A percentile compares a stretch with the other conserved stretches of the same genome.
Evolutionary conservation across 2,329 filamentous ascomycete species (phyloP).

Genomic region (Penicillium sp.): DNA sequence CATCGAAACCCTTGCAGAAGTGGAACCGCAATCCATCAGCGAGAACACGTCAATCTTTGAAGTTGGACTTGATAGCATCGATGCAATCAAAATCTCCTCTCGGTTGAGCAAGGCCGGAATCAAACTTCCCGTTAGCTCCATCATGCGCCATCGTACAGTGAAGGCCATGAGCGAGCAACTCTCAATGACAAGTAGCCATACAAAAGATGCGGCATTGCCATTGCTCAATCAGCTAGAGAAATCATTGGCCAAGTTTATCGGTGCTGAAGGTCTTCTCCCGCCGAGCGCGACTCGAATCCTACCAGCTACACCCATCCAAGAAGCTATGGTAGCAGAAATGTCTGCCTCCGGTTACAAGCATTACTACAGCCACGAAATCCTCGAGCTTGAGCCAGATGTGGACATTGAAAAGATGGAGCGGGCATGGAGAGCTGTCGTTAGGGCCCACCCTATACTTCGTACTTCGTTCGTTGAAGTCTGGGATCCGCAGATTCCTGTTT

Average conservation of each 20-base stretch:
- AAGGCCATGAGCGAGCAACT: conserved; percentile 45
- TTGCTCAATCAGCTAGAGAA: conserved; percentile 16
- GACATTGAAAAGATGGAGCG: conserved; percentile 49
- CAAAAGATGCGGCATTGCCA: conserved; percentile 18
- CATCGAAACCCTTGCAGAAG: conserved; percentile 54
- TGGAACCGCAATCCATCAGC: conserved; percentile 45
- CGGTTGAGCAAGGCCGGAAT: conserved; percentile 56
- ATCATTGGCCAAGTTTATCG: conserved; percentile 36
- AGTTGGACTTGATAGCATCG: conserved; percentile 83
- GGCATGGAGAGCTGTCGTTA: conserved; percentile 56
- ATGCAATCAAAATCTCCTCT: conserved; percentile 74
- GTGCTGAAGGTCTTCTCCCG: conserved; percentile 29
- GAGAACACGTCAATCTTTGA: conserved; percentile 62
- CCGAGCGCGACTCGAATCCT: conserved; percentile 51
- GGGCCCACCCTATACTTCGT: conserved; percentile 60
- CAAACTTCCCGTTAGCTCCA: conserved; percentile 59
- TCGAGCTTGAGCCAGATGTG: conserved; percentile 50
- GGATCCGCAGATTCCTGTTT: conserved; percentile 47
- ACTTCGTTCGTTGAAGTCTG: conserved; percentile 63
- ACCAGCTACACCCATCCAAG: conserved; percentile 74
- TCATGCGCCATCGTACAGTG: conserved; percentile 66
- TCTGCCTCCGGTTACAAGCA: conserved; percentile 60
- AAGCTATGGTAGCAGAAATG: conserved; percentile 79
- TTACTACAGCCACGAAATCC: conserved; percentile 79
- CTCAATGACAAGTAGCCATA: conserved; percentile 15